Base-by-base conservation (phyloP, 1,284 basidiomycete genomes). In the Malassezia dermatis region DNA sequence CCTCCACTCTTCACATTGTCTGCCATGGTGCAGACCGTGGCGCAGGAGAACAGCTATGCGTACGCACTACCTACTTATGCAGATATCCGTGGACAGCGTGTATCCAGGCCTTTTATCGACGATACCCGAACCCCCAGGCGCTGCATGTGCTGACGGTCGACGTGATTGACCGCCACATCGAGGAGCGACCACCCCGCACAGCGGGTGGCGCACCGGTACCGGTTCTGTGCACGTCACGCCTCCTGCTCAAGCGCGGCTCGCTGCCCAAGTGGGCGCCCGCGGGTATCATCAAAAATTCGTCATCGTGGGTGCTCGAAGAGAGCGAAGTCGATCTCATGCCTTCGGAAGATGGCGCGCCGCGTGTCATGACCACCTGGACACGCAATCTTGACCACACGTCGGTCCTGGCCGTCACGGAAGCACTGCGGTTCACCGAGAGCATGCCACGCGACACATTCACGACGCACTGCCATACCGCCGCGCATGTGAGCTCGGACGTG, bases 111-210 rank as follows among this genome's bases (percentile, higher is more conserved):
- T 96, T 88, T 79, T 89, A 91, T 70, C 80, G 95, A 59, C 86
- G 94, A 62, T 98, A 98, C 75, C 93, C 94, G 3, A 98, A 96
- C 76, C 91, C 93, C 39, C 88, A 88, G 67, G 88, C 93, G 6
- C 81, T 88, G 11, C 93, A 98, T 76, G 86, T 98, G 71, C 78
- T 94, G 57, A 89, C 89, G 8, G 90, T 89, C 79, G 93, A 96
- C 78, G 89, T 95, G 59, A 81, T 96, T 59, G 86, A 87, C 51
- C 85, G 91, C 60, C 59, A 59, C 17, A 66, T 71, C 51, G 67
- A 69, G 39, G 55, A 64, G 23, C 63, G 69, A 23, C 61, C 63
- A 7, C 34, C 52, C n/a, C 40, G 26, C 12, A 17, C 31, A 15
- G 30, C 43, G 12, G 12, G 11, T 19, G 40, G 24, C 21, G n/a